A percentile compares a stretch with the other conserved stretches of the same genome.
These are phyloP conservation scores for Neonectria faginata DNA, from an alignment of 2,329 filamentous ascomycete genomes.

Conservation along the genomic window DNA sequence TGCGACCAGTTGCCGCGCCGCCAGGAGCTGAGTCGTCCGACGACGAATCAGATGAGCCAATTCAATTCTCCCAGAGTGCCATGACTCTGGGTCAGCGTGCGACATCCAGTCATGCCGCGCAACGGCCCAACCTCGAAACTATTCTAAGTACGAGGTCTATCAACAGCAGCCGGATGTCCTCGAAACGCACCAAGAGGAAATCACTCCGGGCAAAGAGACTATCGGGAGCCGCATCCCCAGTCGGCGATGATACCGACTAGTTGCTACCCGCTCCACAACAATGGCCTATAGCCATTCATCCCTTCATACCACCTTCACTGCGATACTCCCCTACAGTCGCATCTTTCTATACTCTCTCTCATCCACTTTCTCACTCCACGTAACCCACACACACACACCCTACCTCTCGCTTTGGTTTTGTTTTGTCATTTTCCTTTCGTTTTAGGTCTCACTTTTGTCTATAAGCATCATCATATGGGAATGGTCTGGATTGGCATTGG, in stretches of 20 bases:
- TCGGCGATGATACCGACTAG: conserved; percentile 54
- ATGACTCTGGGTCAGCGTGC: conserved; percentile 44
- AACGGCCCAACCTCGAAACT: conserved; percentile 60
- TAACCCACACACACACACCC: conserved; percentile 25
- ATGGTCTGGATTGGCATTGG: conserved; percentile 38
- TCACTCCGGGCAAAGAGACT: conserved; percentile 48
- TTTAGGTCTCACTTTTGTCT: conserved; percentile 37
- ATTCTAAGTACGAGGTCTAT: conserved; percentile 57
- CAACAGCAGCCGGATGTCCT: conserved; percentile 45
- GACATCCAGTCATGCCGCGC: conserved; percentile 50
- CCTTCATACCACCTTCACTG: neutral
- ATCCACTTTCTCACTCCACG: conserved; percentile 13
- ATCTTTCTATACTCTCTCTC: conserved; percentile 29
- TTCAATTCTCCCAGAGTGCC: conserved; percentile 42
- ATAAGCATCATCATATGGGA: conserved; percentile 42
- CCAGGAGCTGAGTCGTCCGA: conserved; percentile 50
- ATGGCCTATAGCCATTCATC: conserved; percentile 12
- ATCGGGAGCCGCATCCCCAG: conserved; percentile 51
- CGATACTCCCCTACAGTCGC: conserved; percentile 20
- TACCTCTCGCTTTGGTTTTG: conserved; percentile 26
- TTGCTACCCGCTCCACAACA: neutral
- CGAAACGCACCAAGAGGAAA: conserved; percentile 47
- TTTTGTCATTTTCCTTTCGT: conserved; percentile 27
- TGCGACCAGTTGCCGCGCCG: conserved; percentile 46
- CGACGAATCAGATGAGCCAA: conserved; percentile 46